Evolutionary conservation across 495 filamentous ascomycete species (phyloP).

Genomic region (Penicillium flavigenum): DNA sequence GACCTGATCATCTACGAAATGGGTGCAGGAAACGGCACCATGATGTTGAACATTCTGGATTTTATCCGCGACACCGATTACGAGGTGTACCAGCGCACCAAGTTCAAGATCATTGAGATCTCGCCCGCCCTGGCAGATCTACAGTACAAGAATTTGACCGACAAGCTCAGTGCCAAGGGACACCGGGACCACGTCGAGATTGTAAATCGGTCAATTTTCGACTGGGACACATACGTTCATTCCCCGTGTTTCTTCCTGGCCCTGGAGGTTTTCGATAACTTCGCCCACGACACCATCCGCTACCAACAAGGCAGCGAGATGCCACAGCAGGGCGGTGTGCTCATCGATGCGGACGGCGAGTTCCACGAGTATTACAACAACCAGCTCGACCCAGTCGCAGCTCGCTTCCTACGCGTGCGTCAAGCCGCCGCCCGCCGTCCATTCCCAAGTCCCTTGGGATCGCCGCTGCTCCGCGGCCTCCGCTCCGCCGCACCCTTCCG

Average conservation of each 20-base stretch:
- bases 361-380: constrained; percentile 90
- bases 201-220: constrained; percentile 90
- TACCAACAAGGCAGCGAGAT: constrained; percentile 74
- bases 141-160: constrained; percentile 67
- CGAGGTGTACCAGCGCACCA: constrained; percentile 89
- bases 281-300: constrained; percentile 89
- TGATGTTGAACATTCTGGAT: constrained; percentile 98
- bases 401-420: constrained; percentile 77
- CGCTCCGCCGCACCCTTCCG: constrained; percentile 61
- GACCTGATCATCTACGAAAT: constrained; percentile 99
- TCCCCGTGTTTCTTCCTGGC: constrained; percentile 96
- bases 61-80: constrained; percentile 89
- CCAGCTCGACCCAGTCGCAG: constrained; percentile 75
- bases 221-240: constrained; percentile 82
- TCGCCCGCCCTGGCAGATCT: constrained; percentile 73
- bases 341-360: constrained; percentile 83
- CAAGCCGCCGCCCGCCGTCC: constrained; percentile 58
- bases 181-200: constrained; percentile 87
- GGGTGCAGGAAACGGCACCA: constrained; percentile 93
- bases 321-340: constrained; percentile 79
- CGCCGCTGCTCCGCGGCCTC: constrained; percentile 56
- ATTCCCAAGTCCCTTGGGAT: constrained; percentile 56
- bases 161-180: constrained; percentile 62
- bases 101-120: constrained; percentile 95
- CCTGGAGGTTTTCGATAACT: constrained; percentile 99